phyloP scores from a whole-genome alignment of 495 filamentous ascomycete species.

The Massariosphaeria phaeospora region DNA sequence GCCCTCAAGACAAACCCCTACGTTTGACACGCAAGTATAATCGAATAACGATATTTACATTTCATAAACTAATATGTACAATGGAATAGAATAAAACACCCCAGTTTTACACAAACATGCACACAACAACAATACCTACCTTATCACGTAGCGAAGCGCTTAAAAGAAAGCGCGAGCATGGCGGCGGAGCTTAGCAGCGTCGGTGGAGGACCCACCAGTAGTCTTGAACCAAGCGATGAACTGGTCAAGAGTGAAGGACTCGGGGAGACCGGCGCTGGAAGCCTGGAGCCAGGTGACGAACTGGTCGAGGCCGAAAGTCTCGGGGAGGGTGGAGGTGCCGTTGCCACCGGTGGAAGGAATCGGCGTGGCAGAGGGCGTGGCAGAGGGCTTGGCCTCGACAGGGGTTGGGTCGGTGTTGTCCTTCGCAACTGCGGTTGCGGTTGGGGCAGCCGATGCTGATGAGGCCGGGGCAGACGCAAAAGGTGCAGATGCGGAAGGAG shows the following conservation, averaged over 20 bases:
- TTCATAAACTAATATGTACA: too few species aligned
- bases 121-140: too few species aligned
- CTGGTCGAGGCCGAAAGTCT: constrained; percentile 9
- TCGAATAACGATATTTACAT: too few species aligned
- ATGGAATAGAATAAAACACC: too few species aligned
- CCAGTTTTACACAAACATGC: too few species aligned
- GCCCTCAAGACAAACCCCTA: too few species aligned
- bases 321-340: constrained; percentile 5
- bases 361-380: neutral
- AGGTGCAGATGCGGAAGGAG: constrained; percentile 37
- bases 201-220: neutral
- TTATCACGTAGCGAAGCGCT: too few species aligned
- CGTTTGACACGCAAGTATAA: too few species aligned
- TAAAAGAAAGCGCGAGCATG: too few species aligned
- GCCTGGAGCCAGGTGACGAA: constrained; percentile 11
- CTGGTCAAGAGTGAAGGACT: constrained; percentile 11
- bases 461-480: constrained; percentile 12
- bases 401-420: too few species aligned
- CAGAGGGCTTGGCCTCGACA: neutral
- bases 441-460: neutral
- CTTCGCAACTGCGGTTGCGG: neutral
- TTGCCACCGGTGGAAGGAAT: neutral
- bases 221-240: constrained; percentile 11
- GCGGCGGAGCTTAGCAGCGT: too few species aligned
- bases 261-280: constrained; percentile 4